Base-by-base conservation (phyloP, 1,139 yeast species). In the Geotrichum phurueaensis region DNA sequence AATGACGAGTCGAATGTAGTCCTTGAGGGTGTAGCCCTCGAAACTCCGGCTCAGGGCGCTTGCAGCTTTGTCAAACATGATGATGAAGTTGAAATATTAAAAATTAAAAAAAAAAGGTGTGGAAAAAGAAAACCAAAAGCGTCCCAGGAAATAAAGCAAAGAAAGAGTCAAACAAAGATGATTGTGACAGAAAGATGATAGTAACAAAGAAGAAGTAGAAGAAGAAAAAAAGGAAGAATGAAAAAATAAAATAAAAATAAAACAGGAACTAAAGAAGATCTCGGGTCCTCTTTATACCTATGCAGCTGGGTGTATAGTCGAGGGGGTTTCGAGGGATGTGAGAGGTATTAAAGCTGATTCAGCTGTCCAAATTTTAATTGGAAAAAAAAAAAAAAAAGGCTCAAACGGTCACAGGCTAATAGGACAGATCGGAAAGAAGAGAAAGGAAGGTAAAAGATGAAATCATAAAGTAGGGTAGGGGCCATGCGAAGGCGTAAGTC, bases 1-100 rank as follows among this genome's bases (percentile, higher is more conserved):
- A 18, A 59, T 57, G 39, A 61, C 56, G 5, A 61, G 47, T n/a
- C 64, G 60, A 39, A 61, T 57, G 33, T 56, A 61, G 57, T 61
- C 62, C 36, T 53, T 51, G 49, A 57, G 13, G 3, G 57, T 53
- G 57, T 59, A 61, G 15, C 54, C 62, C 18, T 59, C 56, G 23
- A 61, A 53, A 27, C 57, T 43, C n/a, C 56, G 50, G 29, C 47
- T 29, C 15, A 59, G 45, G 31, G 61, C 61, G 5, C 22, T 36
- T 13, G 45, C 45, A 6, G 47, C 43, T 39, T 53, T 36, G n/a
- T 60, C 62, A 15, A 53, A 39, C 61, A 59, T 59, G 31, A 18
- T 56, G 22, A 12, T 15, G 51, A 48, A 23, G 25, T 12, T 29
- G 22, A 22, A 27, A 23, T 22, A 27, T 29, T 25, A 29, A n/a